Evolutionary conservation across 129 eudicot species (phyloP), one percentile per base, ranked within the genome.

Genomic region (Flaveria robusta): DNA sequence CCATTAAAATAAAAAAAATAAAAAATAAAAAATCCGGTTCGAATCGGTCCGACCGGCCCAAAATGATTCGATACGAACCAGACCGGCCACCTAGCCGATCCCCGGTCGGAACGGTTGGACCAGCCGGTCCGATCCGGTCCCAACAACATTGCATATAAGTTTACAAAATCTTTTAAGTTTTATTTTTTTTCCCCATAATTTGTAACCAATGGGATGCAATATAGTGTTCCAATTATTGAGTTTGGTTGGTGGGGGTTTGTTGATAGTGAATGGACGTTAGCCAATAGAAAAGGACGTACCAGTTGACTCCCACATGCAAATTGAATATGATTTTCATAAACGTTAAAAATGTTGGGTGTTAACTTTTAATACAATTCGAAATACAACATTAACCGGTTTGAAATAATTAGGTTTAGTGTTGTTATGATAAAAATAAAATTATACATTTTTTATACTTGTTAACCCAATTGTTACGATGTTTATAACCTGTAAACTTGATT

Each of bases 251-350:
- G 31, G 64, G 64, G 29, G 13, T 22, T 20, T 56, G 31, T 22
- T 9, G 64, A 56, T 56, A 56, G 64, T 22, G 64, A 22, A 20
- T 56, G 77, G 22, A 34, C 24, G 15, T 41, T 73, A 68, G 69
- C 42, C 77, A 55, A 73, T 41, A 37, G 56, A 73, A 73, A 73
- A 45, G 39, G 77, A 58, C 31, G 15, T 19, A 56, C 26, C 64
- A 54, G 60, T 4, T 4, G 60, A 18, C 60, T 54, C 26, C 26
- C 26, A 56, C 14, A 56, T 20, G 64, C 29, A 9, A 56, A 22
- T 56, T 9, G 27, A 55, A 56, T 22, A 56, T 56, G 29, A 20
- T 19, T 56, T 56, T 9, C 8, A 51, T 51, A 4, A 51, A 51
- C 9, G 9, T 50, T 50, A 14, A 50, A 14, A 16, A 51, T 15